Evolutionary conservation across 2,329 filamentous ascomycete species (phyloP), one percentile per base, ranked within the genome.

Genomic region (Botrytis elliptica): DNA sequence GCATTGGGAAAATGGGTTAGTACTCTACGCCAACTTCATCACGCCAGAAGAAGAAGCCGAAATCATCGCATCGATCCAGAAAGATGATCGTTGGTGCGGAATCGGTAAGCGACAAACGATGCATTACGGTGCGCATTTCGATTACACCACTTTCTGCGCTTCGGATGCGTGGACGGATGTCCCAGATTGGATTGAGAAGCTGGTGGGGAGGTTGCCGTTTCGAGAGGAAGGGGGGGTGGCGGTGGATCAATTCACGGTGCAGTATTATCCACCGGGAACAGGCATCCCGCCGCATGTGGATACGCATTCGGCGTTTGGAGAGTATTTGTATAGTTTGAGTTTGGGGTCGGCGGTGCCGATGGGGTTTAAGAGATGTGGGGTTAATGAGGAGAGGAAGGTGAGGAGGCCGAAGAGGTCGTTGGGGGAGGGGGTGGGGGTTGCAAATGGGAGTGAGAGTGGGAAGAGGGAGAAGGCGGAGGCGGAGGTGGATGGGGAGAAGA

Each of bases 261-360:
- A 90, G 80, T 85, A 89, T 78, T 90, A 90, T 77, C 86, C 88
- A 0, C 88, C 88, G 0, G 88, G 88, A 9, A 83, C 85, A 0
- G 88, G 88, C 2, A 90, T 90, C 76, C 88, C 88, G 16, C 88
- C 88, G 0, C 88, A 90, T 77, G 88, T 88, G 71, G 88, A 90
- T 80, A 88, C 88, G 4, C 88, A 89, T 79, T 83, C 81, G 68
- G 81, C 83, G 14, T 86, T 75, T 72, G 36, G 80, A 73, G 81
- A 82, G 62, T 81, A 81, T 74, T 79, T 82, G 16, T 82, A 82
- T 73, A 81, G 67, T 46, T 8, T 70, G 12, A 59, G 52, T 25
- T 10, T 66, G 2, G 66, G 42, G 10, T n/a, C 44, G 16, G 12
- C 25, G 5, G 65, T 66, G 0, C 52, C 55, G 18, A 70, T 69